A percentile compares a stretch with the other conserved stretches of the same genome.
phyloP scores from a whole-genome alignment of 2,329 filamentous ascomycete genomes.

The Fusarium euwallaceae region DNA sequence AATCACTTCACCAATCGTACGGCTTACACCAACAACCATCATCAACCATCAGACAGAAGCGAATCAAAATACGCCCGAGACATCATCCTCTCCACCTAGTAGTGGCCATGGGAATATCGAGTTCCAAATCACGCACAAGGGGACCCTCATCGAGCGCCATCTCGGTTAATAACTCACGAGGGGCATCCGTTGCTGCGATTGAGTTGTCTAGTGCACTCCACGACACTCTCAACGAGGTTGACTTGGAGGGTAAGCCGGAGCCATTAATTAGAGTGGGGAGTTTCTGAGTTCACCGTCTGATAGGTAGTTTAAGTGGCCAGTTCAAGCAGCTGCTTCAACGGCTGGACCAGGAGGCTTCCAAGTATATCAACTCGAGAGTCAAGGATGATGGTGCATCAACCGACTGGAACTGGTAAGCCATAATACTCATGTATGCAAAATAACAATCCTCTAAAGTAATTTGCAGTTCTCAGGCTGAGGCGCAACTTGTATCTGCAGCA shows the following conservation, averaged over 20 bases:
- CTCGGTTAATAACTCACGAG: slow-evolving; percentile 22
- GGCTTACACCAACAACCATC: background rate
- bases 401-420: slow-evolving; percentile 37
- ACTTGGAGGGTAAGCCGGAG: slow-evolving; percentile 9
- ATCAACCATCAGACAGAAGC: background rate
- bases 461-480: slow-evolving; percentile 23
- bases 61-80: background rate
- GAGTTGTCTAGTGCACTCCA: slow-evolving; percentile 23
- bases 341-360: slow-evolving; percentile 41
- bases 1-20: background rate
- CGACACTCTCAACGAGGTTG: slow-evolving; percentile 23
- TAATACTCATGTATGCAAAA: background rate
- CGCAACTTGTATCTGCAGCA: slow-evolving; percentile 35
- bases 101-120: slow-evolving; percentile 25
- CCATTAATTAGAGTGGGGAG: background rate
- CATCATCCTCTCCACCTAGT: background rate
- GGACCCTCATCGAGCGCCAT: slow-evolving; percentile 9
- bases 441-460: background rate
- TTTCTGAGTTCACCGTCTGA: too few species aligned
- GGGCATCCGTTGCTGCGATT: slow-evolving; percentile 24
- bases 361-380: slow-evolving; percentile 38
- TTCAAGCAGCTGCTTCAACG: slow-evolving; percentile 33
- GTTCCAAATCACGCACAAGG: slow-evolving; percentile 10
- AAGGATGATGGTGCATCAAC: slow-evolving; percentile 13
- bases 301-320: slow-evolving; percentile 28